phyloP scores from a whole-genome alignment of 2,329 filamentous ascomycete species.

The Ophiosphaerella narmari region DNA sequence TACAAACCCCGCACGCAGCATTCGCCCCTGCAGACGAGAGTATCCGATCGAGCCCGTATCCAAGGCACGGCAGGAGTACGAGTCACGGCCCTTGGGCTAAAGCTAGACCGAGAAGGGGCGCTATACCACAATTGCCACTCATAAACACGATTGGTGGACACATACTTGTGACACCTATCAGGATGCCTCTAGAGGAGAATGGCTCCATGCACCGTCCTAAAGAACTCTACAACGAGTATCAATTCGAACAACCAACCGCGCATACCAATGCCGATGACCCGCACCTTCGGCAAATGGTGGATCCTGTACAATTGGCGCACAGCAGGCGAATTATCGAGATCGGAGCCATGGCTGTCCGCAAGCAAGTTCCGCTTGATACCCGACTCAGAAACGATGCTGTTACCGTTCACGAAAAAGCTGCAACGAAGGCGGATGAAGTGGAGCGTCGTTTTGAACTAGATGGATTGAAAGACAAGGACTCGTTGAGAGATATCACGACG shows the following conservation, averaged over 20 bases:
- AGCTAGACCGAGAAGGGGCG: slow-evolving; percentile 4
- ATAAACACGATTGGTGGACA: slow-evolving; percentile 2
- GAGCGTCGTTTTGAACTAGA: slow-evolving; percentile 18
- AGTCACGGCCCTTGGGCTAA: slow-evolving; percentile 8
- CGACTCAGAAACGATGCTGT: background rate
- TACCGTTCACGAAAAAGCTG: background rate
- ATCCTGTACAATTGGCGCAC: slow-evolving; percentile 14
- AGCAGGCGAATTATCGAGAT: slow-evolving; percentile 37
- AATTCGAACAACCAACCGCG: background rate
- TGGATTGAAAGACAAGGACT: slow-evolving; percentile 13
- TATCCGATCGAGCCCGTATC: slow-evolving; percentile 2
- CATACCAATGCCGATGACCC: background rate
- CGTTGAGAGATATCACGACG: slow-evolving; percentile 20
- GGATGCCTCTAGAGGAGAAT: slow-evolving; percentile 15
- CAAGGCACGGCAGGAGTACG: slow-evolving; percentile 6
- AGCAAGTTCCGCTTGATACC: slow-evolving; percentile 5
- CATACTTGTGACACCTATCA: slow-evolving; percentile 17
- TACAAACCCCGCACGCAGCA: slow-evolving; percentile 19
- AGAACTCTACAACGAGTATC: no score
- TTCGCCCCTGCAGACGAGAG: slow-evolving; percentile 8
- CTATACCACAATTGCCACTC: slow-evolving; percentile 9
- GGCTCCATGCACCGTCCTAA: background rate
- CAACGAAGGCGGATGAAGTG: slow-evolving; percentile 24
- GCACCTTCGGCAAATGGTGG: slow-evolving; percentile 27
- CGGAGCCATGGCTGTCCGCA: slow-evolving; percentile 33